Conservation (phyloP, 257 asterid genomes). For the Forsythia viridissima region DNA sequence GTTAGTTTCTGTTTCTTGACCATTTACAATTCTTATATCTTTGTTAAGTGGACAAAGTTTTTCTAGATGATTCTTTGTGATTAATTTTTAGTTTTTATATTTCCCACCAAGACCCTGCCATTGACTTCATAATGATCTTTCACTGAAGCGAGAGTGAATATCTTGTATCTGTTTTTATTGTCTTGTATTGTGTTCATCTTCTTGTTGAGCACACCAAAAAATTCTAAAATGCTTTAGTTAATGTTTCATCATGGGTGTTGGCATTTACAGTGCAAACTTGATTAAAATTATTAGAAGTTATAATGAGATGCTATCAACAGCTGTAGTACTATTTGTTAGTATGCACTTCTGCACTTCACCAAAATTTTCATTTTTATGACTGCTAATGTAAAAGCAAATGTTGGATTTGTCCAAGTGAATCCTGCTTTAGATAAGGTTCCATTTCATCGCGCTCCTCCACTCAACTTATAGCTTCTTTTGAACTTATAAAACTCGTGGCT, state of each 20-base stretch:
- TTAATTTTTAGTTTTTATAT: neutral
- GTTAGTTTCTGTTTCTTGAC: too few species aligned
- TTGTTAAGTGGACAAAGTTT: neutral
- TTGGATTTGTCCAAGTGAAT: neutral
- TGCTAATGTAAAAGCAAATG: neutral
- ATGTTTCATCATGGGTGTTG: neutral
- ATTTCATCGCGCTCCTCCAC: neutral
- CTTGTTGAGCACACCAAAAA: neutral
- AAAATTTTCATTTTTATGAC: too few species aligned
- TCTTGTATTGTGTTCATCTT: neutral
- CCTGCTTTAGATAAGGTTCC: constrained; percentile 15
- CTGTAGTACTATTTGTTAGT: too few species aligned
- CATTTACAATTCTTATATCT: neutral
- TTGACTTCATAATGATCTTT: neutral
- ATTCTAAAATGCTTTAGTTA: neutral
- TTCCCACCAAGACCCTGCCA: neutral
- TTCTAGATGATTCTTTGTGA: neutral
- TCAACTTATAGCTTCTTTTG: constrained; percentile 13
- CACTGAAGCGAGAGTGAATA: neutral
- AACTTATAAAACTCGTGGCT: constrained; percentile 12
- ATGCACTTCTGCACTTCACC: too few species aligned
- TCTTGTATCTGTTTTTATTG: too few species aligned
- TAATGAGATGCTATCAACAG: neutral
- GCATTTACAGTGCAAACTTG: too few species aligned
- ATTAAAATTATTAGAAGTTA: neutral